Evolutionary conservation across 176 grass and related monocot genomes (phyloP).

Genomic region (Bonia amplexicaulis): DNA sequence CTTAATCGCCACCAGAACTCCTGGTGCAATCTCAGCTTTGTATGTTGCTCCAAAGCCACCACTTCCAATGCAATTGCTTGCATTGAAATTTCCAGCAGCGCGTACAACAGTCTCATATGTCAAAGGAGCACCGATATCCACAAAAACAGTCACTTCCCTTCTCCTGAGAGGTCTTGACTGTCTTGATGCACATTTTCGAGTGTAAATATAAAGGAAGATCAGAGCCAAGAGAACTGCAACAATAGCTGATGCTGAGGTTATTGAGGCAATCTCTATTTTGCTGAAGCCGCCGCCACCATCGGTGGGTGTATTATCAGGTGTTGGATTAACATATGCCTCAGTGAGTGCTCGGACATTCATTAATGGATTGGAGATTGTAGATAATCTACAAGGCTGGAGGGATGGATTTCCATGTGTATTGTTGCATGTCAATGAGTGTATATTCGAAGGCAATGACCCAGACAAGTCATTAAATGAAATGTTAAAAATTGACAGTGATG

Average conservation of each 20-base stretch:
- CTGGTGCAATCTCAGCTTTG: constrained; percentile 91
- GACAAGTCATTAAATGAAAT: constrained; percentile 83
- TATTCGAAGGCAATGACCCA: constrained; percentile 51
- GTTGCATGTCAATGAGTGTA: constrained; percentile 44
- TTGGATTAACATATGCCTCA: constrained; percentile 28
- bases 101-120: constrained; percentile 84
- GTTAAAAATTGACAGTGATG: constrained; percentile 60
- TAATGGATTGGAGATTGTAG: constrained; percentile 28
- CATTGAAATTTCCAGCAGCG: constrained; percentile 74
- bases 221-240: constrained; percentile 86
- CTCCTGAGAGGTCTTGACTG: constrained; percentile 43
- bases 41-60: constrained; percentile 96
- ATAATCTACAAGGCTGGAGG: constrained; percentile 46
- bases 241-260: constrained; percentile 87
- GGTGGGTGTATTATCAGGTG: constrained; percentile 25
- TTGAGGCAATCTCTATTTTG: constrained; percentile 94
- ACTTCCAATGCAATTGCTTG: constrained; percentile 92
- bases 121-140: constrained; percentile 74
- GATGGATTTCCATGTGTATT: constrained; percentile 51
- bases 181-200: constrained; percentile 66
- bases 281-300: constrained; percentile 43
- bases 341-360: constrained; percentile 23
- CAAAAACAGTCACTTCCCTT: constrained; percentile 74
- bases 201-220: constrained; percentile 79
- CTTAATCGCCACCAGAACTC: constrained; percentile 87